Percentiles rank a stretch among this genome's conserved stretches.
Evolutionary conservation across 139 green algal genomes (phyloP).

Genomic region (Klebsormidium nitens): DNA sequence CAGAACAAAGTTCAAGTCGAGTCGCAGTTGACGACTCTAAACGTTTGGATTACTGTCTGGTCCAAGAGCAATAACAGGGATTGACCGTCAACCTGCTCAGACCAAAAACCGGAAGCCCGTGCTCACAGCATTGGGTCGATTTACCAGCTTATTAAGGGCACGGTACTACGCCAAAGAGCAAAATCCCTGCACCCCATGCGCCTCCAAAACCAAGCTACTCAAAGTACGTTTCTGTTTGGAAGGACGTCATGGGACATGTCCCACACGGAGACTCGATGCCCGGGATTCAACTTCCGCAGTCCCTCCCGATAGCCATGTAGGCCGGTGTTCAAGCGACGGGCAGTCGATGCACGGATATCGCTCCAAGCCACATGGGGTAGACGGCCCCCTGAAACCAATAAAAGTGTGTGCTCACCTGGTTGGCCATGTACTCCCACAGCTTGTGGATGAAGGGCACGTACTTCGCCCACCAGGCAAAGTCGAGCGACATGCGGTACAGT

Average conservation of each 20-base stretch:
- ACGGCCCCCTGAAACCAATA: not conserved
- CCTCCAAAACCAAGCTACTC: no score
- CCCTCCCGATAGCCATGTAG: not conserved
- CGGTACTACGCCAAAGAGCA: no score
- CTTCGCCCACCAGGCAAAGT: constrained; percentile 86
- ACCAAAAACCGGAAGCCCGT: no score
- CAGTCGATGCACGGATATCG: constrained; percentile 32
- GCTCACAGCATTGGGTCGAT: no score
- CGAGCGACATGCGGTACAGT: constrained; percentile 95
- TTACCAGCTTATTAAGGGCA: no score
- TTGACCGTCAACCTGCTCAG: no score
- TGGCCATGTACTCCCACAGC: constrained; percentile 82
- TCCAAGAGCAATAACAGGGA: not conserved
- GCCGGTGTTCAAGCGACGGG: not conserved
- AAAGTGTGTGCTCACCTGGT: constrained; percentile 21
- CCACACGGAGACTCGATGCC: not conserved
- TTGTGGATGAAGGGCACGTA: constrained; percentile 76
- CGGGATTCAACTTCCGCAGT: not conserved
- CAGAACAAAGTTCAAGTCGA: not conserved
- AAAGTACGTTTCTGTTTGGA: no score
- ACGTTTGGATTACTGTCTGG: not conserved
- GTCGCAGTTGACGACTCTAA: not conserved
- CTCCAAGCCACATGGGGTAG: no score
- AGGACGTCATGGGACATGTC: no score
- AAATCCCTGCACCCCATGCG: no score